Evolutionary conservation across 208 protist genomes (phyloP).

Genomic region (Acanthamoeba royreba): DNA sequence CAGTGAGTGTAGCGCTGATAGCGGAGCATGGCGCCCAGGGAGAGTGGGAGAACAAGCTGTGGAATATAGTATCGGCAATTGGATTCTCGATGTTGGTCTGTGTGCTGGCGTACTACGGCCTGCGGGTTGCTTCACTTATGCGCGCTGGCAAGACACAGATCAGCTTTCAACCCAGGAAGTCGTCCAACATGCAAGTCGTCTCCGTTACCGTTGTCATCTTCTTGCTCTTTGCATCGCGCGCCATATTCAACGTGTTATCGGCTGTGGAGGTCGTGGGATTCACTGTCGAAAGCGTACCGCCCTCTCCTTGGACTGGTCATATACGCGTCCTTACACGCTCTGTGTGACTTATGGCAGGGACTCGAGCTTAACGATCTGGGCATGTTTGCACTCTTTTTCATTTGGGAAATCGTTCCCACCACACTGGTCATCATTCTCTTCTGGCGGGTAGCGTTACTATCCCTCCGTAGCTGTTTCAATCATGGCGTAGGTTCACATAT

Average conservation of each 20-base stretch:
- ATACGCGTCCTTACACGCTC: neutral
- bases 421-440: neutral
- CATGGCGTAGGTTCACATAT: neutral
- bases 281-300: neutral
- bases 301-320: neutral
- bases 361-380: neutral
- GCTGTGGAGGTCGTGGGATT: neutral
- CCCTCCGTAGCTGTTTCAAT: neutral
- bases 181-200: neutral
- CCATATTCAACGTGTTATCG: neutral
- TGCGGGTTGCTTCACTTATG: neutral
- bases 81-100: neutral
- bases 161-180: neutral
- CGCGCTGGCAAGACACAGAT: neutral
- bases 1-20: neutral
- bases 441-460: neutral
- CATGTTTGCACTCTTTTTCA: constrained; percentile 14
- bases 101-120: neutral
- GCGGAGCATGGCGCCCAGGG: neutral
- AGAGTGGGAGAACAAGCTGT: neutral
- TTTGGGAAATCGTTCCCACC: neutral
- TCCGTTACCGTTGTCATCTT: neutral
- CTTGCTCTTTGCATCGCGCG: neutral
- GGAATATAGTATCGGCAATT: neutral
- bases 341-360: neutral